These are phyloP conservation scores for Botrytis fragariae DNA, from an alignment of 2,329 filamentous ascomycete genomes.

Conservation along the genomic window DNA sequence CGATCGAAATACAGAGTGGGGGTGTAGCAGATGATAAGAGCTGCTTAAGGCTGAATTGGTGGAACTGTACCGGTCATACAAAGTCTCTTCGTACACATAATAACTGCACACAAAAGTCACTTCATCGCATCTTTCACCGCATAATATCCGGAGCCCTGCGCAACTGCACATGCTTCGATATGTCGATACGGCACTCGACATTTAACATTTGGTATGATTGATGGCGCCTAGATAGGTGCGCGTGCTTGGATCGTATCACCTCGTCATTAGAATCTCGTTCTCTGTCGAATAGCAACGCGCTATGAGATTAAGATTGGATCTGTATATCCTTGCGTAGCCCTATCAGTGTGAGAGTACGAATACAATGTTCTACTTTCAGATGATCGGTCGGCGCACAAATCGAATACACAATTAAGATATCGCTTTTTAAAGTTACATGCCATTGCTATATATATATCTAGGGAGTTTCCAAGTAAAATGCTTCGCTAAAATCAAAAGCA, in stretches of 20 bases:
- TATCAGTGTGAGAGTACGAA: background rate
- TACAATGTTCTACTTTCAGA: background rate
- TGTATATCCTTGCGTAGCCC: background rate
- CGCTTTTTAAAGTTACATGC: background rate
- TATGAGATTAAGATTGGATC: background rate
- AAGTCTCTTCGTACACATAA: background rate
- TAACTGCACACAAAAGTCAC: background rate
- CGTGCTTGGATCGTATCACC: background rate
- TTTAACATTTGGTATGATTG: background rate
- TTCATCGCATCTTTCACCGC: background rate
- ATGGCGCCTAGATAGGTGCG: background rate
- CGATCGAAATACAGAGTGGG: background rate
- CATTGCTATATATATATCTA: background rate
- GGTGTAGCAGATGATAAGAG: constrained; percentile 3
- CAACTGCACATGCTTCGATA: background rate
- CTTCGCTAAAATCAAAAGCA: background rate
- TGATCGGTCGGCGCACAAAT: background rate
- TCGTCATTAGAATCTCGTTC: background rate
- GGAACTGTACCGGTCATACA: background rate
- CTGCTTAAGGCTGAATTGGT: background rate
- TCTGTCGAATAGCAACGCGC: background rate
- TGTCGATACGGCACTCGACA: background rate
- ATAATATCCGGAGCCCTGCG: background rate
- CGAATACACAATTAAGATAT: background rate
- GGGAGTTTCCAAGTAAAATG: background rate